Evolutionary conservation across 1,139 yeast species (phyloP), one percentile per base, ranked within the genome.

Genomic region (Hemisphaericaspora xylofermentans): DNA sequence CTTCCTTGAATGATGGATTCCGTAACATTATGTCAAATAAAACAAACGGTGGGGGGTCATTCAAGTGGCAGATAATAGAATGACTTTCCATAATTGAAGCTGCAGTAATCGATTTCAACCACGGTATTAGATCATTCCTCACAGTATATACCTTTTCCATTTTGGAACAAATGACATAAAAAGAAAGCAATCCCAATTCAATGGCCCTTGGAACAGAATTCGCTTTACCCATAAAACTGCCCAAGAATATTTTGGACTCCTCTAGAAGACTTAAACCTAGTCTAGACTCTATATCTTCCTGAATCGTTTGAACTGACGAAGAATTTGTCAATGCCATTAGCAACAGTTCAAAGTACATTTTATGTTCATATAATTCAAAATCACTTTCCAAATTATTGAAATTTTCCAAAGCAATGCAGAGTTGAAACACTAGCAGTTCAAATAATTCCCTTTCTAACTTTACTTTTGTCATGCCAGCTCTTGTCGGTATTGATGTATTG

Each of bases 31-130:
- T 50, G 47, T 71, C 75, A 4, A 61, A 51, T 5, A 64, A 43
- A 2, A 72, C 57, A 47, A 64, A 67, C 1, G 67, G 56, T 0
- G 78, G 77, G 15, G 69, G 65, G n/a, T 58, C 50, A 0, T 58
- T 46, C 15, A 58, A 46, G 30, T 59, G 51, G 1, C 59, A 45
- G 15, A 71, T 51, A 3, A 56, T 46, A 4, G 49, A 40, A 45
- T 74, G 68, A 16, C 72, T 63, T 4, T 49, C 50, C 5, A 54
- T 45, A 6, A 71, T 54, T 17, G 54, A 53, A 0, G 63, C 49
- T 0, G 72, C 52, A 3, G 50, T 37, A 2, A 68, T 43, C 0
- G 68, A 60, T 4, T 46, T 43, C 0, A 67, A 50, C 75, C 76
- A 70, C 2, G 51, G 45, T 6, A 43, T 21, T 13, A 62, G 42